Conservation (phyloP, 768 basidiomycete genomes). For the Scleroderma citrinum region DNA sequence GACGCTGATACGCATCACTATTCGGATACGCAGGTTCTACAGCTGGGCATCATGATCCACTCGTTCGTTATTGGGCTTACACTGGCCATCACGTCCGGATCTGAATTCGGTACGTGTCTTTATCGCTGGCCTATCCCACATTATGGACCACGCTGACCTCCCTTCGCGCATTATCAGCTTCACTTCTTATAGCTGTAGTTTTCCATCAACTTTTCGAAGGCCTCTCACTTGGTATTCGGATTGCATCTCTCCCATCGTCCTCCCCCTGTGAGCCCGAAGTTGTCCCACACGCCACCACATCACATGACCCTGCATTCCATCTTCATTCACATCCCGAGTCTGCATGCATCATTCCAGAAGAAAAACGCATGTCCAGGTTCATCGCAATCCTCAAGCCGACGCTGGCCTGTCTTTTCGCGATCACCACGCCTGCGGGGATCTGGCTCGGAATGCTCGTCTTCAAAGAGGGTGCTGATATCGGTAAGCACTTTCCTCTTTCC, state of each 20-base stretch:
- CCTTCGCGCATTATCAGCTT: too few species aligned
- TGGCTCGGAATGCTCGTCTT: constrained; percentile 49
- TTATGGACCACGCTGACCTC: too few species aligned
- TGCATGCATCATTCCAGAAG: background rate
- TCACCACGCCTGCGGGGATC: constrained; percentile 72
- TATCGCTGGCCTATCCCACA: too few species aligned
- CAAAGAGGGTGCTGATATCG: constrained; percentile 22
- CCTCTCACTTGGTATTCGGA: constrained; percentile 75
- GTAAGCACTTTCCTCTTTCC: constrained; percentile 14
- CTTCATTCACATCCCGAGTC: too few species aligned
- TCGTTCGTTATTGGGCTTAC: constrained; percentile 78
- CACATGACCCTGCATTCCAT: background rate
- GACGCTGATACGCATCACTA: background rate
- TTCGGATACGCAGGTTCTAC: constrained; percentile 51
- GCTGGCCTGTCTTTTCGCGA: constrained; percentile 58
- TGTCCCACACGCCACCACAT: background rate
- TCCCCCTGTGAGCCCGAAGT: background rate
- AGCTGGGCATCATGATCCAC: constrained; percentile 83
- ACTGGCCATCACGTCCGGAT: constrained; percentile 58
- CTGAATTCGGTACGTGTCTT: constrained; percentile 59
- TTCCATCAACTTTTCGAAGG: constrained; percentile 88
- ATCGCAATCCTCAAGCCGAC: constrained; percentile 41
- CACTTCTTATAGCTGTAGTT: constrained; percentile 64
- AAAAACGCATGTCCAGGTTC: constrained; percentile 14
- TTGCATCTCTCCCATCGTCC: constrained; percentile 55